phyloP scores from a whole-genome alignment of 352 stramenopile species.

The Globisporangium nodosum region DNA sequence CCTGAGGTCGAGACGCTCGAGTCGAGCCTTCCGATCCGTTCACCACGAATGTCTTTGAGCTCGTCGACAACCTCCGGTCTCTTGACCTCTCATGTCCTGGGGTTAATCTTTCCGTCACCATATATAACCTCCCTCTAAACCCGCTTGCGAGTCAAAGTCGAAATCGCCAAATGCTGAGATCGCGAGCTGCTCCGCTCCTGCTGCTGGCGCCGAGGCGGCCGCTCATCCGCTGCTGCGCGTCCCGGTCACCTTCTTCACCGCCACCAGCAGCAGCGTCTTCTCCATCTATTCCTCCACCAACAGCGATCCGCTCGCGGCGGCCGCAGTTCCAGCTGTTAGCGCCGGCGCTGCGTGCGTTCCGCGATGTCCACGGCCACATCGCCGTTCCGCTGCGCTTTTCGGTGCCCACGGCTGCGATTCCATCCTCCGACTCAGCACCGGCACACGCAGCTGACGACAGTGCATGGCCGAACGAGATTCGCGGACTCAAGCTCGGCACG shows the following conservation, averaged over 20 bases:
- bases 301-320: not conserved
- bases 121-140: not conserved
- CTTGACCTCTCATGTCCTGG: too few species aligned
- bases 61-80: too few species aligned
- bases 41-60: too few species aligned
- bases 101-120: too few species aligned
- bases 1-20: too few species aligned
- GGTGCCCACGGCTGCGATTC: conserved; percentile 4
- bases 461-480: conserved; percentile 21
- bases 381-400: conserved; percentile 32
- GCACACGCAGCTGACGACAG: not conserved
- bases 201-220: not conserved
- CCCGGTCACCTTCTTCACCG: too few species aligned
- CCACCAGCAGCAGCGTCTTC: not conserved
- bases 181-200: not conserved
- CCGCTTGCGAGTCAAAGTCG: not conserved
- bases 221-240: not conserved
- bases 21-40: too few species aligned
- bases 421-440: not conserved
- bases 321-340: conserved; percentile 22
- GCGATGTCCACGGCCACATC: conserved; percentile 22
- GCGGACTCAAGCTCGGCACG: conserved; percentile 35
- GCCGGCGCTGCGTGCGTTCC: conserved; percentile 30
- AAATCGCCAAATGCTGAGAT: not conserved
- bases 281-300: not conserved